phyloP scores from a whole-genome alignment of 768 basidiomycete species.

The Boletellus emodensis region DNA sequence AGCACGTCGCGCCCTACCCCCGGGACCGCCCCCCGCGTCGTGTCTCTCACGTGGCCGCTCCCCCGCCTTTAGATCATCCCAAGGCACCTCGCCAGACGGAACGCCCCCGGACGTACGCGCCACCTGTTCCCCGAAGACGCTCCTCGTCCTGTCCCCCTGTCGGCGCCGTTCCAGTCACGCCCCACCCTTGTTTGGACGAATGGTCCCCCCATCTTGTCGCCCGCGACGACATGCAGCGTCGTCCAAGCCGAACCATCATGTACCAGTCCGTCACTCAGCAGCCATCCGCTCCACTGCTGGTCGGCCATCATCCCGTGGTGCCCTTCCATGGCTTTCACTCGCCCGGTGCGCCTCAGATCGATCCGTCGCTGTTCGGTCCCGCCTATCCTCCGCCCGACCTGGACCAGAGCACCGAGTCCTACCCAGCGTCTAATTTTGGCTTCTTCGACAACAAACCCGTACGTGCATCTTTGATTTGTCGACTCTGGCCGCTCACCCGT shows the following conservation, averaged over 20 bases:
- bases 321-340: conserved; percentile 7
- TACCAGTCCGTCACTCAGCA: conserved; percentile 30
- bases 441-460: conserved; percentile 17
- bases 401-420: conserved; percentile 1
- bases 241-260: conserved; percentile 30
- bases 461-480: background rate
- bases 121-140: conserved; percentile 26
- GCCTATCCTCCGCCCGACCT: conserved; percentile 1
- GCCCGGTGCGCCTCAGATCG: conserved; percentile 9
- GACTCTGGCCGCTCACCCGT: background rate
- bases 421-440: background rate
- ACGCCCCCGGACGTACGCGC: conserved; percentile 25
- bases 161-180: conserved; percentile 30
- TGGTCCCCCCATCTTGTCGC: conserved; percentile 22
- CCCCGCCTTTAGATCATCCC: background rate
- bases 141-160: conserved; percentile 41
- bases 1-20: conserved; percentile 1
- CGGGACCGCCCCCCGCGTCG: conserved; percentile 13
- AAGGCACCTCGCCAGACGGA: conserved; percentile 10
- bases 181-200: conserved; percentile 7
- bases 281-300: background rate
- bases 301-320: background rate
- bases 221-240: conserved; percentile 34
- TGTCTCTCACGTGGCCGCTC: conserved; percentile 2
- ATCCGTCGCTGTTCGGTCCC: conserved; percentile 3